Evolutionary conservation across 2,329 filamentous ascomycete species (phyloP), one percentile per base, ranked within the genome.

Genomic region (Colletotrichum ledebouriae): DNA sequence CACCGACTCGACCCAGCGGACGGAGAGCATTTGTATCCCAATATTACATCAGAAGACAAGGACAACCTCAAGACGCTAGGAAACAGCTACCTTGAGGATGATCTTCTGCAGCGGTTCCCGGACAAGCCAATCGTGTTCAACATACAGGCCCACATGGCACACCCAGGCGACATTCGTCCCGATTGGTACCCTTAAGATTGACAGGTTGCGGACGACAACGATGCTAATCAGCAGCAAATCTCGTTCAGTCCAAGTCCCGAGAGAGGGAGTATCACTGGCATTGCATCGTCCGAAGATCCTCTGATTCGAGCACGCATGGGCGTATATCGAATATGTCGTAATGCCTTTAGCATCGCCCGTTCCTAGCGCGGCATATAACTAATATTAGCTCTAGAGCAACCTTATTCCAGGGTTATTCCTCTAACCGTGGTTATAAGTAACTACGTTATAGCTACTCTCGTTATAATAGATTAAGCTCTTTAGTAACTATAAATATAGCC

Each of bases 161-260:
- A 63, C 39, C 22, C 62, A 2, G 39, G 29, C 47, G 70, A 71
- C 66, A 1, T 71, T 57, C 22, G 60, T 71, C 2, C 44, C 61
- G 3, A 50, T 71, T 6, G 66, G 69, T 5, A 65, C n/a, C 1
- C 49, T 69, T 39, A 57, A 60, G 10, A 59, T 71, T 15, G 59
- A 66, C 42, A 69, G 63, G 57, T 71, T 46, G 41, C n/a, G 0
- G 39, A 57, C 34, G 60, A 69, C 61, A 66, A 71, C 15, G 61
- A 7, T 5, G 56, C 56, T 33, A 42, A 39, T 33, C 66, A 69
- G 59, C 56, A 71, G 11, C 50, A 69, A 25, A 71, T 71, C 46
- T 66, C 69, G 1, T 71, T 71, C 57, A 71, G 69, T 22, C 66
- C 69, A 3, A 66, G 44, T 25, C 69, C 69, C 6, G 69, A 71